Evolutionary conservation across 768 basidiomycete genomes (phyloP), one percentile per base, ranked within the genome.

Genomic region (Leccinum incarnatum): DNA sequence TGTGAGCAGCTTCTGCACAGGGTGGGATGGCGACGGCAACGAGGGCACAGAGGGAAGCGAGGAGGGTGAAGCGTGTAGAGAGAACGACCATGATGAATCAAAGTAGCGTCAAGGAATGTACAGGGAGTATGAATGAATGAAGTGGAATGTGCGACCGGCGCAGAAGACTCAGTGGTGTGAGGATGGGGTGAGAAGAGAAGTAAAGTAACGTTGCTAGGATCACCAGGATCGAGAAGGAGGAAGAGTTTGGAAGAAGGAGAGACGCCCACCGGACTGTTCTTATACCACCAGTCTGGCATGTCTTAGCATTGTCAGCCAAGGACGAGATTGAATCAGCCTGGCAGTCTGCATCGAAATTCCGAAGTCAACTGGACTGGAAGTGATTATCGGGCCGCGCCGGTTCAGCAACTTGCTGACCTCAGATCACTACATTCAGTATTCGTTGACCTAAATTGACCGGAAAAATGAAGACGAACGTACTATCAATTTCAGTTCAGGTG

Each of bases 161-260:
- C 68, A 55, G 46, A 48, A 27, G 57, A 49, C 60, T 67, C 59
- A 62, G 65, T 70, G 56, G 46, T 42, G 67, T 63, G 56, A 60
- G 50, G 58, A 61, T 37, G 32, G 34, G 30, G 60, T 60, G 60
- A 62, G 63, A 66, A 59, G 65, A 63, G 62, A 54, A 4, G 58
- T 21, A 58, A 62, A 42, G 21, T 46, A 42, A 62, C 60, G 60
- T 57, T 58, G 49, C 21, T 56, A 61, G 63, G 81, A 84, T 79
- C 84, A 76, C 84, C 83, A 67, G 84, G 84, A 84, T 77, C 83
- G 60, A 76, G 60, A 58, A 62, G 73, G 69, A 71, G 72, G 66
- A 69, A 67, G 73, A 69, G 73, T 73, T 70, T 70, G 63, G 71
- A 75, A 74, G 70, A 65, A 64, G 60, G 62, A 64, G 29, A 45